Percentiles rank a stretch among this genome's conserved stretches.
phyloP scores from a whole-genome alignment of 331 rosid species.

The Pyrus hybrid region DNA sequence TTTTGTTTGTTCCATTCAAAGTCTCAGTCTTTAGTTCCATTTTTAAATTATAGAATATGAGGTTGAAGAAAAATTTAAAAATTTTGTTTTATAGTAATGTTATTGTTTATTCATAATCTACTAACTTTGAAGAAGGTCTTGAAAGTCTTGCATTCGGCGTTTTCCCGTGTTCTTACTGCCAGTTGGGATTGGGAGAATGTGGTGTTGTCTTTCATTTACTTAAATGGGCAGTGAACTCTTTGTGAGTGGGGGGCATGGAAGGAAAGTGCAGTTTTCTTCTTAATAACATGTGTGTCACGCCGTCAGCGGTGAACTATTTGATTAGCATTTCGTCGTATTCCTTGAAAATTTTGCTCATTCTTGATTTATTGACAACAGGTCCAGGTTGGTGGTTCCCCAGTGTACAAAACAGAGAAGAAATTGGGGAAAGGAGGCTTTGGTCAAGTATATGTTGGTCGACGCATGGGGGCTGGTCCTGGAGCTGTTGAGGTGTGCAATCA shows the following conservation, averaged over 20 bases:
- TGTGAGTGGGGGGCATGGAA: background rate
- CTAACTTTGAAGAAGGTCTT: background rate
- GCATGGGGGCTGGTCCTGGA: constrained; percentile 29
- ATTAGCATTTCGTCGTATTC: background rate
- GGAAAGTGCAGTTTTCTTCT: background rate
- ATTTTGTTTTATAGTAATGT: no score
- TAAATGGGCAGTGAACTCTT: background rate
- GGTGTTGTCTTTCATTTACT: background rate
- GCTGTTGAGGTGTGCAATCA: constrained; percentile 39
- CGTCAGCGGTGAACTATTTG: no score
- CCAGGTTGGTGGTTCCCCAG: constrained; percentile 52
- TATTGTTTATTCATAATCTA: background rate
- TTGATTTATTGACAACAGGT: constrained; percentile 23
- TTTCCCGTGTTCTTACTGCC: background rate
- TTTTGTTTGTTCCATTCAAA: background rate
- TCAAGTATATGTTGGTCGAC: constrained; percentile 42
- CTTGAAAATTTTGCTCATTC: background rate
- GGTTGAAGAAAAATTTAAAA: no score
- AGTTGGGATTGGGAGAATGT: background rate
- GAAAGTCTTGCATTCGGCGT: background rate
- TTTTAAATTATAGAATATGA: no score
- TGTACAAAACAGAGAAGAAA: constrained; percentile 34
- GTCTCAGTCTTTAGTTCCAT: background rate
- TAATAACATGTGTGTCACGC: background rate
- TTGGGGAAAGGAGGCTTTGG: constrained; percentile 50